Conservation (phyloP, 1,284 basidiomycete species). For the Puccinia hordei region DNA sequence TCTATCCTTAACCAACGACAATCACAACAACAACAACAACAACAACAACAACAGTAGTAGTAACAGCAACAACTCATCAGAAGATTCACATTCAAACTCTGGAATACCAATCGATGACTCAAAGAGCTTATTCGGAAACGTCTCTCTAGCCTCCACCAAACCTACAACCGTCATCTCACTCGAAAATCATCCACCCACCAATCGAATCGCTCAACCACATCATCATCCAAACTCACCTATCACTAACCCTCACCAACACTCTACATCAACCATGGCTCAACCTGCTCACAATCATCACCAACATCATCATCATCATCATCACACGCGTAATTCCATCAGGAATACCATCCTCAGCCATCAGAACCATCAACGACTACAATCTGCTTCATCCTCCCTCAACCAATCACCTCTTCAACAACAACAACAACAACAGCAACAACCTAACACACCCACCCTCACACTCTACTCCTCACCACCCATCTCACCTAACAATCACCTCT, state of each 20-base stretch:
- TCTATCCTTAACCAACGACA: neutral
- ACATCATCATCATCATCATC: constrained; percentile 39
- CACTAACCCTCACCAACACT: neutral
- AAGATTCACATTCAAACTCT: too few relatives aligned
- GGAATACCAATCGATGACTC: constrained; percentile 20
- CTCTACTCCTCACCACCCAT: constrained; percentile 11
- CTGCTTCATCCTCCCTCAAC: constrained; percentile 9
- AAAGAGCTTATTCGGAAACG: constrained; percentile 34
- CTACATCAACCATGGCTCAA: constrained; percentile 27
- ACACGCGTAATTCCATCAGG: neutral
- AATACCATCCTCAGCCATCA: neutral
- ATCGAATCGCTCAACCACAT: constrained; percentile 43
- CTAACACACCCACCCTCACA: constrained; percentile 19
- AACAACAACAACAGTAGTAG: neutral
- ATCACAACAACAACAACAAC: neutral
- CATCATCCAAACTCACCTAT: neutral
- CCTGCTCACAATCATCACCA: neutral
- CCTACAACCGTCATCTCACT: constrained; percentile 49
- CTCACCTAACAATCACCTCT: constrained; percentile 10
- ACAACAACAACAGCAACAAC: too few relatives aligned
- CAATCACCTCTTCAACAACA: constrained; percentile 29
- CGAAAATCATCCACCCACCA: constrained; percentile 17
- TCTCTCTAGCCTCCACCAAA: constrained; percentile 47
- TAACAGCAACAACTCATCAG: neutral
- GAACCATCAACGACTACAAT: constrained; percentile 34